These are phyloP conservation scores for Gilbertella persicaria DNA, from an alignment of 371 early-diverging fungal species.

Conservation along the genomic window DNA sequence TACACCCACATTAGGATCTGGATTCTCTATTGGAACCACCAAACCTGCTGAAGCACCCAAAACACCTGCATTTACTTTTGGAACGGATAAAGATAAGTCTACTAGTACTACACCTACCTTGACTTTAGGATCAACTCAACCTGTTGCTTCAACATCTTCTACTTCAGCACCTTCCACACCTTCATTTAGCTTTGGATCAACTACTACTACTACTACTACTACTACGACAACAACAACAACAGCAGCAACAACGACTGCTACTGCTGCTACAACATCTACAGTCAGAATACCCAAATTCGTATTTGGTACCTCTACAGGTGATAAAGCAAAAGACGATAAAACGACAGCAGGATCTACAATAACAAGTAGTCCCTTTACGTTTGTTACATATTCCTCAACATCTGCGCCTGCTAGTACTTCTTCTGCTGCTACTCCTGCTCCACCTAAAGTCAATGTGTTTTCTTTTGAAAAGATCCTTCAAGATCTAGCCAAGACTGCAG, in stretches of 20 bases:
- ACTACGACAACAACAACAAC: not conserved
- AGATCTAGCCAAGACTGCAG: slow-evolving; percentile 26
- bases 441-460: slow-evolving; percentile 31
- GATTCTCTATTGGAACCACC: not conserved
- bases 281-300: slow-evolving; percentile 13
- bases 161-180: not conserved
- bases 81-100: slow-evolving; percentile 2
- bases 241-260: not conserved
- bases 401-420: slow-evolving; percentile 8
- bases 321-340: slow-evolving; percentile 8
- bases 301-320: slow-evolving; percentile 15
- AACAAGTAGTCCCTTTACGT: slow-evolving; percentile 21
- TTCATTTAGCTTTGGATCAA: not conserved
- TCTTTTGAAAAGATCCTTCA: slow-evolving; percentile 36
- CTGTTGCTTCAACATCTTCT: not conserved
- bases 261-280: slow-evolving; percentile 10
- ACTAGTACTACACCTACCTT: slow-evolving; percentile 2
- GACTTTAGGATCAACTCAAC: not conserved
- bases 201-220: slow-evolving; percentile 5
- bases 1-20: slow-evolving; percentile 4
- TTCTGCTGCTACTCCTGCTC: not conserved
- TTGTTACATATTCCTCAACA: slow-evolving; percentile 12
- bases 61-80: slow-evolving; percentile 12
- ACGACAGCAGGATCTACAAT: slow-evolving; percentile 3
- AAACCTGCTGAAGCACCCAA: slow-evolving; percentile 3